A percentile compares a stretch with the other conserved stretches of the same genome.
Conservation (phyloP, 306 rosid genomes). For the Gillenia trifoliata region DNA sequence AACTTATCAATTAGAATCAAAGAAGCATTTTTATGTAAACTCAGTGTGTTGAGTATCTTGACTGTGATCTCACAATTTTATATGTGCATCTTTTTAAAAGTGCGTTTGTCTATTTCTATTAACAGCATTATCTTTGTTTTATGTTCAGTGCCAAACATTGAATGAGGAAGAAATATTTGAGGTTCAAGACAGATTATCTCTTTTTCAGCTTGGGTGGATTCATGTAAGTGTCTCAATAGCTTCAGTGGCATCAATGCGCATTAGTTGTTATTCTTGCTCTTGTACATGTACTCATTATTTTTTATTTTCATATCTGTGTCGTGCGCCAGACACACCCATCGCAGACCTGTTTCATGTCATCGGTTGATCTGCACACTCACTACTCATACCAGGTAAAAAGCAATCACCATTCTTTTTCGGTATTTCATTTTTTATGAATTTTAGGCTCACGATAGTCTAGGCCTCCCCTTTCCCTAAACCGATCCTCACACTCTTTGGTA, state of each 20-base stretch:
- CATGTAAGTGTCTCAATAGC: constrained; percentile 69
- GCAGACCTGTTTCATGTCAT: constrained; percentile 99
- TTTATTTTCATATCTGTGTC: constrained; percentile 12
- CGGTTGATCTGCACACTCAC: constrained; percentile 98
- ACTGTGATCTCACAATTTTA: background rate
- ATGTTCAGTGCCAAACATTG: constrained; percentile 85
- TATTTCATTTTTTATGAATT: background rate
- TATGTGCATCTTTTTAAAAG: background rate
- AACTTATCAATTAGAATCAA: background rate
- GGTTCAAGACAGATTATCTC: constrained; percentile 90
- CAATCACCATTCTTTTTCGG: constrained; percentile 6
- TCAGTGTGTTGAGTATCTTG: background rate
- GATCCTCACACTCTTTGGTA: background rate
- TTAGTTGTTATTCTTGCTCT: background rate
- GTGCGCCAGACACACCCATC: constrained; percentile 88
- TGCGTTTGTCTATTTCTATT: constrained; percentile 10
- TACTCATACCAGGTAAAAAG: constrained; percentile 91
- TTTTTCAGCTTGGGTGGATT: constrained; percentile 96
- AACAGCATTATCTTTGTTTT: constrained; percentile 8
- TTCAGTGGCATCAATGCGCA: background rate
- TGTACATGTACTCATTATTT: constrained; percentile 4
- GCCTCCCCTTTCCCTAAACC: background rate
- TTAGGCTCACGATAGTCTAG: background rate
- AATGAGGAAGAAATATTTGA: constrained; percentile 99
- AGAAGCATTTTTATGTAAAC: background rate